Evolutionary conservation across 345 rosid species (phyloP).

Genomic region (Combretum micranthum): DNA sequence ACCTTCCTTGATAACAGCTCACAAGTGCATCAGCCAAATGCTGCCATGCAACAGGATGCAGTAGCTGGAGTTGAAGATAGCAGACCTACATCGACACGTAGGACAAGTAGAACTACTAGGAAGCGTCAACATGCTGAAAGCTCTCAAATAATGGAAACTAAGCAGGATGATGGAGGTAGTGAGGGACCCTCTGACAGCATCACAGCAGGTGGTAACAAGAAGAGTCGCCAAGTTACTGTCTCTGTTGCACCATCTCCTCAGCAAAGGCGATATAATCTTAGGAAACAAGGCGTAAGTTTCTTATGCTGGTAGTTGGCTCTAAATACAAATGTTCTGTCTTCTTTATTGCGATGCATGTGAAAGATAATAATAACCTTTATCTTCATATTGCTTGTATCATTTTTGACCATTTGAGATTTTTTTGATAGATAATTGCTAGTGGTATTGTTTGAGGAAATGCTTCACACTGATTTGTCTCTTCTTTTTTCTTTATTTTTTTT

Average conservation of each 20-base stretch:
- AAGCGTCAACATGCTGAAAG: slow-evolving; percentile 45
- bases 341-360: no score
- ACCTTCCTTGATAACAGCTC: slow-evolving; percentile 31
- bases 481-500: no score
- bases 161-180: slow-evolving; percentile 53
- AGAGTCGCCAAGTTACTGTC: slow-evolving; percentile 41
- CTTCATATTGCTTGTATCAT: no score
- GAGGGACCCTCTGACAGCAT: slow-evolving; percentile 61
- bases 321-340: no score
- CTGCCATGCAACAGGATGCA: slow-evolving; percentile 24
- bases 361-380: no score
- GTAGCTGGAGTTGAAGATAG: slow-evolving; percentile 24
- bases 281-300: slow-evolving; percentile 63
- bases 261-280: slow-evolving; percentile 71
- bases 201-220: slow-evolving; percentile 54
- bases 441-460: no score
- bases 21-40: slow-evolving; percentile 24
- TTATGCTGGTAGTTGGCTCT: no score
- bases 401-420: no score
- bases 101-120: slow-evolving; percentile 23
- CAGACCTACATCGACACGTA: neutral
- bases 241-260: slow-evolving; percentile 37
- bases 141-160: slow-evolving; percentile 35
- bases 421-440: no score
- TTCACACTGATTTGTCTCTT: neutral